These are phyloP conservation scores for Russula vinacea DNA, from an alignment of 768 basidiomycete genomes.

Conservation along the genomic window DNA sequence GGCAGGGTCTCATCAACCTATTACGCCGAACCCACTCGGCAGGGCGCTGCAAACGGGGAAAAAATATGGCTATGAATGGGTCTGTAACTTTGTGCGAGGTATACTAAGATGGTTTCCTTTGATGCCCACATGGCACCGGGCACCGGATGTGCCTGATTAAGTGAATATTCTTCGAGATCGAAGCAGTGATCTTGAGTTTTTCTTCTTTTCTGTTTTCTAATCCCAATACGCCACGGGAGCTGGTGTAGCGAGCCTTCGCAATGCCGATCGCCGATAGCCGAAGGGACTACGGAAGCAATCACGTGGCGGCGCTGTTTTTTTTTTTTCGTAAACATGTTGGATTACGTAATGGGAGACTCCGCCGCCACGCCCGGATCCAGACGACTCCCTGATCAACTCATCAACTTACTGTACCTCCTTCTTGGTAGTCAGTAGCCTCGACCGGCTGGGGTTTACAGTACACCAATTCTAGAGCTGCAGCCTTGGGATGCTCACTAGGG, in stretches of 20 bases:
- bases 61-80: slow-evolving; percentile 15
- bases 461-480: no score
- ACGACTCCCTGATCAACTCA: no score
- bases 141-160: slow-evolving; percentile 27
- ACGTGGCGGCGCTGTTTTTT: slow-evolving; percentile 23
- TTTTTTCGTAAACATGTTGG: slow-evolving; percentile 11
- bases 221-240: not conserved
- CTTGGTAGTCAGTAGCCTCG: no score
- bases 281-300: slow-evolving; percentile 19
- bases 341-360: slow-evolving; percentile 18
- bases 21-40: slow-evolving; percentile 21
- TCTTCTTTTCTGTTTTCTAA: not conserved
- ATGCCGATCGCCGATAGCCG: slow-evolving; percentile 20
- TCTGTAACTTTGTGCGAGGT: slow-evolving; percentile 17
- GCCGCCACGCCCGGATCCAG: slow-evolving; percentile 25
- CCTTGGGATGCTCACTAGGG: no score
- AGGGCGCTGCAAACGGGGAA: slow-evolving; percentile 13
- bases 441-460: no score
- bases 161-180: slow-evolving; percentile 27
- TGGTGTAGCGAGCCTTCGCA: slow-evolving; percentile 13
- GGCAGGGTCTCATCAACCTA: slow-evolving; percentile 26
- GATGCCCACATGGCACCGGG: slow-evolving; percentile 24
- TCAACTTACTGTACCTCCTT: slow-evolving; percentile 22
- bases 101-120: slow-evolving; percentile 16
- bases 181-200: slow-evolving; percentile 26